phyloP scores from a whole-genome alignment of 441 rosid species.

The Oxalis stricta region DNA sequence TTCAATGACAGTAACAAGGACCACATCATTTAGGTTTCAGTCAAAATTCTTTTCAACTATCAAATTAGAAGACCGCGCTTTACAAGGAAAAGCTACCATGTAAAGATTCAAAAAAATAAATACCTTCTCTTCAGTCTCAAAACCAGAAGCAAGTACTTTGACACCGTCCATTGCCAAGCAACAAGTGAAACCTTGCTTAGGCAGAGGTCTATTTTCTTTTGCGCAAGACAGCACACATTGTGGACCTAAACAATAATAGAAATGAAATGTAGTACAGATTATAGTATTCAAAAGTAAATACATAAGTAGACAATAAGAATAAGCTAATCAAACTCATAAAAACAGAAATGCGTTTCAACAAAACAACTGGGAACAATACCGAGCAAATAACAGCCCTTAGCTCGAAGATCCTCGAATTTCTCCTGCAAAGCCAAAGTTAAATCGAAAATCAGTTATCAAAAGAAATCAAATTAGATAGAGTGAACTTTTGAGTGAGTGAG shows the following conservation, averaged over 20 bases:
- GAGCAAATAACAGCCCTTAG: conserved; percentile 70
- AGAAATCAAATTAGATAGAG: not conserved
- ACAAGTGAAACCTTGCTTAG: conserved; percentile 72
- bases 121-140: conserved; percentile 82
- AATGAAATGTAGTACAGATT: not conserved
- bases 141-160: conserved; percentile 86
- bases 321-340: not conserved
- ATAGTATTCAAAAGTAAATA: not conserved
- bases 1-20: no score
- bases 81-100: not conserved
- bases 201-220: conserved; percentile 61
- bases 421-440: conserved; percentile 37
- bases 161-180: conserved; percentile 96
- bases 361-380: conserved; percentile 32
- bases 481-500: not conserved
- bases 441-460: not conserved
- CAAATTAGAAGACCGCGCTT: not conserved
- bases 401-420: conserved; percentile 77
- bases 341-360: no score
- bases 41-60: no score
- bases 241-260: conserved; percentile 45
- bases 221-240: conserved; percentile 89
- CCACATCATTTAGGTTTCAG: no score
- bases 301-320: no score
- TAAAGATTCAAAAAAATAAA: not conserved